phyloP scores from a whole-genome alignment of 2,329 filamentous ascomycete species.

The Geoglossum cookeanum region DNA sequence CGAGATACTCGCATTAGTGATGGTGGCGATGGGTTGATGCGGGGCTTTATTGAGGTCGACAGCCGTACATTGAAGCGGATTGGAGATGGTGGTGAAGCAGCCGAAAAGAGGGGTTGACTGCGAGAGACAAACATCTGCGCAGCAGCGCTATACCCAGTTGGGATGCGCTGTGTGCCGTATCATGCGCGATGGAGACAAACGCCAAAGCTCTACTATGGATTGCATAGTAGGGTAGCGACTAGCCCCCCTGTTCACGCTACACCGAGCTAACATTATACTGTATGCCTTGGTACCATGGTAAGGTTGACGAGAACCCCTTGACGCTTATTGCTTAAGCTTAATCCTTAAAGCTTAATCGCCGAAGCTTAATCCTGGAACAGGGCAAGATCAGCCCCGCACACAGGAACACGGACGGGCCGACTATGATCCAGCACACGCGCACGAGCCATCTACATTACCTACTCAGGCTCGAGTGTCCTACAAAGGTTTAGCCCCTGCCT shows the following conservation, averaged over 20 bases:
- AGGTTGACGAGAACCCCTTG: not conserved
- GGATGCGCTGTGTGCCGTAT: conserved; percentile 3
- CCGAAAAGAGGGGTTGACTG: conserved; percentile 7
- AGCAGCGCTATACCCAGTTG: conserved; percentile 1
- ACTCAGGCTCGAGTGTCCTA: no score
- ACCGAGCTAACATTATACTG: no score
- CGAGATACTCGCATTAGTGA: conserved; percentile 7
- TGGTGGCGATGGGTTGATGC: conserved; percentile 6
- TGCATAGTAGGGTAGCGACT: no score
- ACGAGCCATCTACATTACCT: no score
- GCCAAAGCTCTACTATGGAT: not conserved
- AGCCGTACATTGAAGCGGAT: conserved; percentile 6
- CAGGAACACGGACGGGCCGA: not conserved
- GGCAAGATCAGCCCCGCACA: not conserved
- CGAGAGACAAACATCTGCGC: not conserved
- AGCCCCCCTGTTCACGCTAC: no score
- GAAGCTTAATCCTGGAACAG: not conserved
- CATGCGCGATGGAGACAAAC: not conserved
- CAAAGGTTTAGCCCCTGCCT: no score
- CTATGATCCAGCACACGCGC: not conserved
- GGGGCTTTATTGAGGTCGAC: conserved; percentile 7
- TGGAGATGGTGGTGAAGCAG: conserved; percentile 4
- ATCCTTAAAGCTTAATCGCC: no score
- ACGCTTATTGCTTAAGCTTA: no score
- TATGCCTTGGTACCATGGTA: not conserved